These are phyloP conservation scores for Mrakia gelida DNA, from an alignment of 768 basidiomycete species.

Conservation along the genomic window DNA sequence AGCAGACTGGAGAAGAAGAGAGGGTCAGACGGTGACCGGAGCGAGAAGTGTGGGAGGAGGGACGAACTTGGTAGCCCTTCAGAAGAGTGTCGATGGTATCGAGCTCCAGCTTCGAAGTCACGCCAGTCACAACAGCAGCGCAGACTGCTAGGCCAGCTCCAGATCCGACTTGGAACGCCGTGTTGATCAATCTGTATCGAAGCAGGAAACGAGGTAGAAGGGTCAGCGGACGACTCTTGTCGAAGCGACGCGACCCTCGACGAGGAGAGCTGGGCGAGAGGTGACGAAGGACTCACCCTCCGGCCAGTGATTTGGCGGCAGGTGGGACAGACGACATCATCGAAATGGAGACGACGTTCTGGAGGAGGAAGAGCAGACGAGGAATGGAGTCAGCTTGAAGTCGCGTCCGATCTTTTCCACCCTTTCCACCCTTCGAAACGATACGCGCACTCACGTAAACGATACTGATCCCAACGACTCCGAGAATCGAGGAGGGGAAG, in stretches of 20 bases:
- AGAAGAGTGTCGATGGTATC: not conserved
- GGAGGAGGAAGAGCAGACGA: not conserved
- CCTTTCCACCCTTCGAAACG: not conserved
- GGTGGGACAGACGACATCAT: slow-evolving; percentile 25
- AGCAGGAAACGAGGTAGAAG: not conserved
- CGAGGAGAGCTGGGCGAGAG: not conserved
- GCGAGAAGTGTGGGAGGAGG: not conserved
- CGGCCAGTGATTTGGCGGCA: slow-evolving; percentile 15
- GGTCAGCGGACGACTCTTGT: not conserved
- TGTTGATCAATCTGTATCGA: not conserved
- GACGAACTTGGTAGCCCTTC: slow-evolving; percentile 18
- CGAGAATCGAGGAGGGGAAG: slow-evolving; percentile 22
- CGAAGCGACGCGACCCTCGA: not conserved
- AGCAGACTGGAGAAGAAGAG: not conserved
- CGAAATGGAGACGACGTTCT: slow-evolving; percentile 22
- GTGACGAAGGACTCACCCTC: slow-evolving; percentile 13
- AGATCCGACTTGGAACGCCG: slow-evolving; percentile 14
- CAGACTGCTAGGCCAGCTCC: slow-evolving; percentile 23
- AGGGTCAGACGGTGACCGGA: not conserved
- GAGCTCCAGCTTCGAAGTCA: not conserved
- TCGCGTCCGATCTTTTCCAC: too few relatives aligned
- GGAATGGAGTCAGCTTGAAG: too few relatives aligned
- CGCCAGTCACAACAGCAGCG: slow-evolving; percentile 6
- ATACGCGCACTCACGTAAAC: slow-evolving; percentile 5
- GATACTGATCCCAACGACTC: slow-evolving; percentile 27